Conservation (phyloP, 176 grass and related monocot species). For the Otatea glauca region DNA sequence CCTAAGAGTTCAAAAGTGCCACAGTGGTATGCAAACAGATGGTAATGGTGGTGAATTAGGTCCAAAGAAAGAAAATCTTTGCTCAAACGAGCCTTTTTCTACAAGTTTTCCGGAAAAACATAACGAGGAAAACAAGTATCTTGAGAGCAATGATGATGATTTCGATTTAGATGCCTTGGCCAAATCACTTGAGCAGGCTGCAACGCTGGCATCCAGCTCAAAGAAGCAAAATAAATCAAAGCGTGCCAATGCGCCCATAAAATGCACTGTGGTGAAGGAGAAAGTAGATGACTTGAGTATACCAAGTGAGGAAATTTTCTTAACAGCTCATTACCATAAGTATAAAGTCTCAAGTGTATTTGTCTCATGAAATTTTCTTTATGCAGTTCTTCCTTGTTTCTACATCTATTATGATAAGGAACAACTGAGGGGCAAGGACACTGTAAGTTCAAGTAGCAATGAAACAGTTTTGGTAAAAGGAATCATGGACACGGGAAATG, state of each 20-base stretch:
- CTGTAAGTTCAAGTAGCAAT: conserved; percentile 40
- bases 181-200: conserved; percentile 68
- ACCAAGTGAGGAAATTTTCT: conserved; percentile 51
- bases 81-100: conserved; percentile 21
- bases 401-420: conserved; percentile 83
- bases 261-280: conserved; percentile 45
- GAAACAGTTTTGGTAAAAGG: conserved; percentile 56
- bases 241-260: conserved; percentile 32
- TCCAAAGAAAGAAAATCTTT: conserved; percentile 24
- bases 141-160: conserved; percentile 52
- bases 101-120: conserved; percentile 37
- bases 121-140: conserved; percentile 33
- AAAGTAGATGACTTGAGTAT: conserved; percentile 41
- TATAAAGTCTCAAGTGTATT: background rate
- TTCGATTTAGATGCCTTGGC: conserved; percentile 77
- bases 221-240: conserved; percentile 72
- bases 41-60: conserved; percentile 16
- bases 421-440: background rate
- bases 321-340: background rate
- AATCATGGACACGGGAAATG: conserved; percentile 37
- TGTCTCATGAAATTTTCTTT: conserved; percentile 33
- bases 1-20: conserved; percentile 68
- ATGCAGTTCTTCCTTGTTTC: conserved; percentile 88
- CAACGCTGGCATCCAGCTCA: conserved; percentile 66
- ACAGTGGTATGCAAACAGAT: conserved; percentile 33